These are phyloP conservation scores for Ceriops tagal DNA, from an alignment of 345 rosid genomes.

Conservation along the genomic window DNA sequence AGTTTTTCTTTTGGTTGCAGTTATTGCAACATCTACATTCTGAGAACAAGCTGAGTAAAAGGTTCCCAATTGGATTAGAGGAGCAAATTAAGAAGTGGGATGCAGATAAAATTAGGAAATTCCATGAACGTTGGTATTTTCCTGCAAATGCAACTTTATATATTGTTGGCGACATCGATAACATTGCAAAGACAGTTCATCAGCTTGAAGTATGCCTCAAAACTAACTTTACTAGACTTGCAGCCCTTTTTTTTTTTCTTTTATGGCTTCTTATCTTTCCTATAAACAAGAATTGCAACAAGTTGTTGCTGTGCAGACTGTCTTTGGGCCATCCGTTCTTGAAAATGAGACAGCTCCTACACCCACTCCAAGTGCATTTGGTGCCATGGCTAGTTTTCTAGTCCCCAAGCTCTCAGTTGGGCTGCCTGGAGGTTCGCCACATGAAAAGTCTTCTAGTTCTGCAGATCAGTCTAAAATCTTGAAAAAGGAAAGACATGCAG, in stretches of 20 bases:
- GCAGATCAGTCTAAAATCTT: conserved; percentile 58
- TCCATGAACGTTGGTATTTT: conserved; percentile 99
- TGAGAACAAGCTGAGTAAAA: conserved; percentile 94
- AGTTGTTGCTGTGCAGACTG: conserved; percentile 51
- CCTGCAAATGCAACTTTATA: conserved; percentile 95
- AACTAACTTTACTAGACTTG: conserved; percentile 4
- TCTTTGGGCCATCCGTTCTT: conserved; percentile 63
- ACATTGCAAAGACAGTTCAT: conserved; percentile 59
- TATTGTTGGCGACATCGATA: conserved; percentile 89
- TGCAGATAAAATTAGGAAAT: conserved; percentile 95
- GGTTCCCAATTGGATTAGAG: conserved; percentile 97
- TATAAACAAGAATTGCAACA: conserved; percentile 9
- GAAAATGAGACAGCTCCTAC: conserved; percentile 52
- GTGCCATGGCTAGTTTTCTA: conserved; percentile 98
- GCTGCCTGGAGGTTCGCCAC: conserved; percentile 69
- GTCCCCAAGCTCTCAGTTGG: conserved; percentile 94
- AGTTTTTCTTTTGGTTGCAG: conserved; percentile 40
- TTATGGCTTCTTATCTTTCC: neutral
- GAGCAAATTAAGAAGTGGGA: conserved; percentile 99
- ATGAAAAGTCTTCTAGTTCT: conserved; percentile 51
- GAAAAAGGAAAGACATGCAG: conserved; percentile 74
- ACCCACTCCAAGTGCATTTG: conserved; percentile 73
- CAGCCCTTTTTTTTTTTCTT: neutral
- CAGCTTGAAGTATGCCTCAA: conserved; percentile 71
- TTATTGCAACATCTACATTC: conserved; percentile 94